Evolutionary conservation across 805 yeast species (phyloP).

Genomic region (Kuraishia cidri): DNA sequence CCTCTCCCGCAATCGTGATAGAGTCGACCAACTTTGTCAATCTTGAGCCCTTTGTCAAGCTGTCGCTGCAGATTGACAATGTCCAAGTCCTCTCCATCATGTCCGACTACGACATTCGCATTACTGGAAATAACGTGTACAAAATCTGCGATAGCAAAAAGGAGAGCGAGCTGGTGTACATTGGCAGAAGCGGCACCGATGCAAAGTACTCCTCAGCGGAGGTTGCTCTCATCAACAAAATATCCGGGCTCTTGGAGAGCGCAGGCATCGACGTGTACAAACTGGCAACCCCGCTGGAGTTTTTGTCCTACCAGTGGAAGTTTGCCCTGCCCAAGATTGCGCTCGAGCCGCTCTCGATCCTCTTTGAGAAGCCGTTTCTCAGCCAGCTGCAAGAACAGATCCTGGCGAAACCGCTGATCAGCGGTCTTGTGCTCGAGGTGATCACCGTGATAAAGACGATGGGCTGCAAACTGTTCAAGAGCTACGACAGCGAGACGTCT

Average conservation of each 20-base stretch:
- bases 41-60: constrained; percentile 57
- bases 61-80: constrained; percentile 23
- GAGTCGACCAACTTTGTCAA: constrained; percentile 70
- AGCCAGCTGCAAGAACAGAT: constrained; percentile 51
- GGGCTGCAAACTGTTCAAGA: constrained; percentile 66
- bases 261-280: constrained; percentile 37
- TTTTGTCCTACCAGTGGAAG: constrained; percentile 75
- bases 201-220: constrained; percentile 32
- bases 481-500: constrained; percentile 59
- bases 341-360: constrained; percentile 65
- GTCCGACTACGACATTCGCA: constrained; percentile 52
- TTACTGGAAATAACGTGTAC: constrained; percentile 20
- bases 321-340: constrained; percentile 72
- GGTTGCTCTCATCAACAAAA: constrained; percentile 23
- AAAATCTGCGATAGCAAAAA: constrained; percentile 26
- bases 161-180: constrained; percentile 37
- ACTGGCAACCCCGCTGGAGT: constrained; percentile 44
- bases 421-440: constrained; percentile 73
- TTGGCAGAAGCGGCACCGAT: constrained; percentile 29
- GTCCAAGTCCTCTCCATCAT: constrained; percentile 45
- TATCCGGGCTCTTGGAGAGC: constrained; percentile 26
- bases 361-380: constrained; percentile 67
- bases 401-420: constrained; percentile 75
- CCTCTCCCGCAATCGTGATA: constrained; percentile 43
- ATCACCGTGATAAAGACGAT: constrained; percentile 65